phyloP scores from a whole-genome alignment of 805 yeast species.

The Candida berthetii region DNA sequence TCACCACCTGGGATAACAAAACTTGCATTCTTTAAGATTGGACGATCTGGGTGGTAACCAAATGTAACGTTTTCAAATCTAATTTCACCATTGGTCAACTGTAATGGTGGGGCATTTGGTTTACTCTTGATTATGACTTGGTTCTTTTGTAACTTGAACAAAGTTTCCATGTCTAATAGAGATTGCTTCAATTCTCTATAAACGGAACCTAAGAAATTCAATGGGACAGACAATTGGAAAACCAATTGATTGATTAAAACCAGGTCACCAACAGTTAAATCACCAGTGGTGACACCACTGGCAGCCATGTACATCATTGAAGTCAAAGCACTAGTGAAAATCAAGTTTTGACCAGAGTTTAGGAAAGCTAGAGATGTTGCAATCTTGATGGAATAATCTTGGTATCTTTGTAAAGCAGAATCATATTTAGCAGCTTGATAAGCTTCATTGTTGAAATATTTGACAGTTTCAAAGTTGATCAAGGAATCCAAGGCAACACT shows the following conservation, averaged over 20 bases:
- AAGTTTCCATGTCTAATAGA: conserved; percentile 89
- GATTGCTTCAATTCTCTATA: conserved; percentile 93
- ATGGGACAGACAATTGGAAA: conserved; percentile 91
- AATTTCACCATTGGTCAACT: conserved; percentile 56
- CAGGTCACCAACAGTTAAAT: conserved; percentile 87
- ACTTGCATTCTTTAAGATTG: conserved; percentile 72
- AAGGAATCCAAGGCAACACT: conserved; percentile 90
- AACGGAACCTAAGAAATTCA: conserved; percentile 92
- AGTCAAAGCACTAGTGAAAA: conserved; percentile 84
- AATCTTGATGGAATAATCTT: conserved; percentile 63
- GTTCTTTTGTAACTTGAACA: conserved; percentile 78
- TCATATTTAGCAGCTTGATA: conserved; percentile 80
- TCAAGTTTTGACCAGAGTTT: conserved; percentile 74
- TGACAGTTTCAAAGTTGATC: conserved; percentile 91
- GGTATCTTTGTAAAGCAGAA: conserved; percentile 64
- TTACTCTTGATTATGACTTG: conserved; percentile 59
- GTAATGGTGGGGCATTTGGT: conserved; percentile 56
- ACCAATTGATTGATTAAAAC: conserved; percentile 94
- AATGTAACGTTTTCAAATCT: conserved; percentile 86
- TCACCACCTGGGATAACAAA: conserved; percentile 88
- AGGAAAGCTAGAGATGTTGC: conserved; percentile 77
- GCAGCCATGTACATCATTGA: conserved; percentile 99
- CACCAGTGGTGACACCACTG: conserved; percentile 80
- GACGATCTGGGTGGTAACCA: conserved; percentile 86
- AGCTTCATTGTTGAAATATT: conserved; percentile 86